These are phyloP conservation scores for Mrakia hoshinonis DNA, from an alignment of 768 basidiomycete genomes.

Conservation along the genomic window DNA sequence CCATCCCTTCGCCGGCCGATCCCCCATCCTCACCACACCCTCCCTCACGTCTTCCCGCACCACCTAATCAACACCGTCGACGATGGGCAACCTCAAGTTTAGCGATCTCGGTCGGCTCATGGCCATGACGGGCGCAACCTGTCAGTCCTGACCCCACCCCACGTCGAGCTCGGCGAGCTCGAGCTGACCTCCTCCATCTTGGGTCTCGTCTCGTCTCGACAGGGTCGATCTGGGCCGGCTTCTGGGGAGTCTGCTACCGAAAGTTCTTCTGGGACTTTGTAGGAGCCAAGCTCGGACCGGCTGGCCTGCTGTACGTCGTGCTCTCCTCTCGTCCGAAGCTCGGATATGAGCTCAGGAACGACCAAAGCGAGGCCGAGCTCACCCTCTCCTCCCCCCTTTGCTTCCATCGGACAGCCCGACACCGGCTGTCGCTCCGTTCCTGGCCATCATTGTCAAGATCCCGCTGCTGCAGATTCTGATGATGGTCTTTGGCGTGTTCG, in stretches of 20 bases:
- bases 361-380: not conserved
- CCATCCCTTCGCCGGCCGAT: too few relatives aligned
- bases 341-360: not conserved
- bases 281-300: constrained; percentile 54
- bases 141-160: constrained; percentile 28
- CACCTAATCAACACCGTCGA: not conserved
- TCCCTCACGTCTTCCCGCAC: too few relatives aligned
- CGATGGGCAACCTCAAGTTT: constrained; percentile 36
- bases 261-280: constrained; percentile 97
- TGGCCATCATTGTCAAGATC: constrained; percentile 62
- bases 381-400: not conserved
- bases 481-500: constrained; percentile 53
- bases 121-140: constrained; percentile 35
- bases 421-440: constrained; percentile 54
- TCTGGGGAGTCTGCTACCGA: constrained; percentile 73
- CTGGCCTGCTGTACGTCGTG: constrained; percentile 36
- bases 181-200: not conserved
- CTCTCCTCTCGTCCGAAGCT: not conserved
- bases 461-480: constrained; percentile 66
- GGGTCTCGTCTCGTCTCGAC: not conserved
- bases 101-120: constrained; percentile 35
- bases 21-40: too few relatives aligned
- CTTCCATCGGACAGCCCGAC: constrained; percentile 48
- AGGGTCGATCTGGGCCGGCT: constrained; percentile 74
- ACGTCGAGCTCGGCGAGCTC: not conserved